Conservation (phyloP, 352 stramenopile species). For the Elongisporangium anandrum region DNA sequence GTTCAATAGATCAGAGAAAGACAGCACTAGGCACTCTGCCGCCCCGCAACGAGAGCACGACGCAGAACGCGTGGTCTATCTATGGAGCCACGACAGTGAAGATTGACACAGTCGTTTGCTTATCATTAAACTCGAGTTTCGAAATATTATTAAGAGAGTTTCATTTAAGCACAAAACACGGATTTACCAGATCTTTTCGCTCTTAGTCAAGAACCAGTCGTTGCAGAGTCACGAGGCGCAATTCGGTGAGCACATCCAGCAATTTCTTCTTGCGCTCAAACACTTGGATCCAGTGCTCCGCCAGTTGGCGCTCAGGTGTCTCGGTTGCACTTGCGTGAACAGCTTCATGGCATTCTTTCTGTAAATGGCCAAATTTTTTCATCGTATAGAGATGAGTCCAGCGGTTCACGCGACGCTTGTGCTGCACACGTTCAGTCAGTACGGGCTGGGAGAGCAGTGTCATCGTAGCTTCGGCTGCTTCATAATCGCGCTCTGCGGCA, state of each 20-base stretch:
- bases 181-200: too few species aligned
- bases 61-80: too few species aligned
- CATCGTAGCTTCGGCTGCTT: constrained; percentile 3
- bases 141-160: too few species aligned
- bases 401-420: constrained; percentile 41
- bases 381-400: constrained; percentile 48
- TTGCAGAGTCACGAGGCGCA: constrained; percentile 33
- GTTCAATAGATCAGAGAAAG: too few species aligned
- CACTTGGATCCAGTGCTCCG: constrained; percentile 28
- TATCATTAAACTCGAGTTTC: too few species aligned
- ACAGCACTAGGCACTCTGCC: too few species aligned
- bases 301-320: constrained; percentile 12
- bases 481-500: constrained; percentile 41
- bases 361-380: constrained; percentile 38
- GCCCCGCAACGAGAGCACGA: too few species aligned
- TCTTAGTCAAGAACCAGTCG: too few species aligned
- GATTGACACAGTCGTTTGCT: too few species aligned
- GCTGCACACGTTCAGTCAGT: constrained; percentile 21
- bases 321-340: neutral
- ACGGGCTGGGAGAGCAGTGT: neutral
- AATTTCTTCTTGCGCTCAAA: constrained; percentile 38
- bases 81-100: too few species aligned
- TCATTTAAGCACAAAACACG: too few species aligned
- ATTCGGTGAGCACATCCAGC: constrained; percentile 39
- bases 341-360: constrained; percentile 22